Evolutionary conservation across 345 rosid species (phyloP).

Genomic region (Zanthoxylum bungeanum): DNA sequence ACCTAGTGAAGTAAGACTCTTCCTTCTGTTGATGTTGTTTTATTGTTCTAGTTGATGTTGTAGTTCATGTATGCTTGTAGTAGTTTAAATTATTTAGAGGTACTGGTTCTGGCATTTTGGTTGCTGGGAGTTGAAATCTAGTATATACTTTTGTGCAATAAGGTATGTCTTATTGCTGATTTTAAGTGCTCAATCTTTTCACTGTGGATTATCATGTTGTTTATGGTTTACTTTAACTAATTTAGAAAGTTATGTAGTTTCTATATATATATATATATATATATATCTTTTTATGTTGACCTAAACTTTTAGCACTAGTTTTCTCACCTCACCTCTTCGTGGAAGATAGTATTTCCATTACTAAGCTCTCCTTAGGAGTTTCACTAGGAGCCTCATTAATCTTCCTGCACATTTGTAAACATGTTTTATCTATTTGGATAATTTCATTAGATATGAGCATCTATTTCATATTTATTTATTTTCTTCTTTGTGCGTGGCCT

Average conservation of each 20-base stretch:
- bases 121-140: conserved; percentile 24
- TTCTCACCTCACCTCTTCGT: too few species aligned
- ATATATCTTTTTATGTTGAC: too few species aligned
- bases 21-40: conserved; percentile 22
- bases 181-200: neutral
- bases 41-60: conserved; percentile 18
- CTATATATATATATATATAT: too few species aligned
- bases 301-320: too few species aligned
- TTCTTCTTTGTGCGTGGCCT: neutral
- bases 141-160: conserved; percentile 34
- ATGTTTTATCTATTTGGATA: neutral
- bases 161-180: conserved; percentile 2
- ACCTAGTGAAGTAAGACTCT: conserved; percentile 47
- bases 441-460: neutral
- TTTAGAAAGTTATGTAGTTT: too few species aligned
- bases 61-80: conserved; percentile 23
- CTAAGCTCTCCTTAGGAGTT: neutral
- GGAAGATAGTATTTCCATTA: neutral
- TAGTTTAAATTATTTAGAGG: conserved; percentile 26
- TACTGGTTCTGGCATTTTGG: conserved; percentile 11
- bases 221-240: neutral
- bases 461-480: neutral
- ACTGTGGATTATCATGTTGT: neutral
- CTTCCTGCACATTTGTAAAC: neutral
- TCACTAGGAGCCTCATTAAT: neutral